Conservation (phyloP, 352 stramenopile species). For the Elongisporangium anandrum region DNA sequence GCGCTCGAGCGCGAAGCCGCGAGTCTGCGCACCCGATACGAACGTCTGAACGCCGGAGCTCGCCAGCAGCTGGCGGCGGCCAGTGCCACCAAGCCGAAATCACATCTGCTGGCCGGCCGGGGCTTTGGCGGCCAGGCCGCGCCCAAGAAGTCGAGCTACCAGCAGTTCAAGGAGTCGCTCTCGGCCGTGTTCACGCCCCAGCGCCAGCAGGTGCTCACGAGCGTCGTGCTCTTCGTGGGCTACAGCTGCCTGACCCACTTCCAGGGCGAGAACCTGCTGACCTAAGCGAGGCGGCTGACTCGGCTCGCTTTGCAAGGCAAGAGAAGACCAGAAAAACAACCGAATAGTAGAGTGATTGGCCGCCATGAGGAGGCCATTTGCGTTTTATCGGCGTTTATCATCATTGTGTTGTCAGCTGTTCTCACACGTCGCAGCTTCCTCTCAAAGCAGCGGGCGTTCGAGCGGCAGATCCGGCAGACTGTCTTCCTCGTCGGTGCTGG, state of each 20-base stretch:
- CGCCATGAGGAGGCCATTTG: not conserved
- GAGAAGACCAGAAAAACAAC: not conserved
- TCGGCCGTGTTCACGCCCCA: conserved; percentile 61
- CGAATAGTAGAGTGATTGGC: not conserved
- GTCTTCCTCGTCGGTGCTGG: conserved; percentile 37
- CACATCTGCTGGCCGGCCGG: conserved; percentile 44
- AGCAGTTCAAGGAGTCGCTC: conserved; percentile 60
- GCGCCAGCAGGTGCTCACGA: conserved; percentile 69
- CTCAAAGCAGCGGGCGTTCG: conserved; percentile 32
- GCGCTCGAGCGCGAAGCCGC: conserved; percentile 69
- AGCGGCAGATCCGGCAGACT: conserved; percentile 47
- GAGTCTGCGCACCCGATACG: conserved; percentile 76
- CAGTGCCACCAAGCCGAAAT: conserved; percentile 60
- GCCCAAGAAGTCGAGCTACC: conserved; percentile 57
- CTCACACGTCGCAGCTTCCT: not conserved
- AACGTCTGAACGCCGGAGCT: conserved; percentile 76
- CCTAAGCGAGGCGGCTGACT: conserved; percentile 30
- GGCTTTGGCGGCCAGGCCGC: conserved; percentile 32
- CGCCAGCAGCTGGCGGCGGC: conserved; percentile 41
- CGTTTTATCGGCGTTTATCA: not conserved
- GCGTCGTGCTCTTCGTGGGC: conserved; percentile 70
- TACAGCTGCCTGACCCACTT: conserved; percentile 76
- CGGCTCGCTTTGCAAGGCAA: not conserved
- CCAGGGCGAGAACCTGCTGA: conserved; percentile 80
- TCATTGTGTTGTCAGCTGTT: not conserved